Conservation (phyloP, 768 basidiomycete species). For the Holtermannia corniformis region DNA sequence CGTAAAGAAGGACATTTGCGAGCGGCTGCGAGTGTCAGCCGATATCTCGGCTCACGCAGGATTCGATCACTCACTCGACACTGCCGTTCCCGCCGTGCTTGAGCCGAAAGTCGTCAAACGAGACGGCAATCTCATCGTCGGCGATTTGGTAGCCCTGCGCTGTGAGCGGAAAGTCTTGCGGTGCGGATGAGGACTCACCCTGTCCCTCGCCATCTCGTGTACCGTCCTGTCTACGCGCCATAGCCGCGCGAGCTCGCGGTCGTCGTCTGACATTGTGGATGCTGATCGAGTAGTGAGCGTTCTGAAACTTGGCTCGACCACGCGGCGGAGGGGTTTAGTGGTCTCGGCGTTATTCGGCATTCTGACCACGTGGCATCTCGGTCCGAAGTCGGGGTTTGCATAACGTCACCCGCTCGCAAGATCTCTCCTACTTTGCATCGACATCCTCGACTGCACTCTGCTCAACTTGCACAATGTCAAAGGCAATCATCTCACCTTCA, state of each 20-base stretch:
- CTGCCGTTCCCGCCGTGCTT: slow-evolving; percentile 61
- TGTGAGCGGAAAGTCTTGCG: neutral
- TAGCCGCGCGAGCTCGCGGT: slow-evolving; percentile 53
- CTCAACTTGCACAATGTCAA: slow-evolving; percentile 69
- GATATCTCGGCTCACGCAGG: neutral
- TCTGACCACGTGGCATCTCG: no score
- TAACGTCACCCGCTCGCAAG: no score
- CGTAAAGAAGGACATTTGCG: slow-evolving; percentile 82
- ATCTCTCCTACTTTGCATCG: no score
- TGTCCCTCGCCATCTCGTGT: slow-evolving; percentile 89
- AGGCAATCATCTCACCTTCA: slow-evolving; percentile 89
- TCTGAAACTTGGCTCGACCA: no score
- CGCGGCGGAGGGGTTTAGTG: no score
- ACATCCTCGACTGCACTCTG: neutral
- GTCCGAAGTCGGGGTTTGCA: no score
- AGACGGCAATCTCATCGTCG: slow-evolving; percentile 87
- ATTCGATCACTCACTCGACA: slow-evolving; percentile 62
- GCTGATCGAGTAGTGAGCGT: no score
- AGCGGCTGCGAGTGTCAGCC: slow-evolving; percentile 53
- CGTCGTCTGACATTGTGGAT: slow-evolving; percentile 5
- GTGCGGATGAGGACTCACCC: slow-evolving; percentile 50
- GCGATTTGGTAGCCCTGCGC: slow-evolving; percentile 81
- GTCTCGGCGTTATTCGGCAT: no score
- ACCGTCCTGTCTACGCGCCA: slow-evolving; percentile 96
- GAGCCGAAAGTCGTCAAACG: slow-evolving; percentile 64